Evolutionary conservation across 179 eudicot species (phyloP), one percentile per base, ranked within the genome.

Genomic region (Monotropa hypopitys): DNA sequence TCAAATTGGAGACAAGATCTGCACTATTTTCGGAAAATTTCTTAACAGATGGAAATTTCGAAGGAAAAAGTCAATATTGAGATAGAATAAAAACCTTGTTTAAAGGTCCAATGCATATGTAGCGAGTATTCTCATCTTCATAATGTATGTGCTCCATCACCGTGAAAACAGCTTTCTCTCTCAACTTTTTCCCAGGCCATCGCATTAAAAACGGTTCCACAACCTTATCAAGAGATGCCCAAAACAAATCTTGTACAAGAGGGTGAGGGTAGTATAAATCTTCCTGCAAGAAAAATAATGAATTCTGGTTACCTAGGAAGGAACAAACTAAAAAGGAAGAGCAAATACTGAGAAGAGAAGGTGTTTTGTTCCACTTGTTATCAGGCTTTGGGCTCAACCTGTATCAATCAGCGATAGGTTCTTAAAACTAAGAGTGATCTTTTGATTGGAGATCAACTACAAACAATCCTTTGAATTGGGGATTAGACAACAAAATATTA

Each of bases 231-330:
- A 87, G 83, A 46, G 84, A 42, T 71, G 78, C 84, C 90, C 90
- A 87, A 33, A 87, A 82, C 35, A 82, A 51, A 75, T 87, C 90
- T 77, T 87, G 90, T 59, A 85, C 50, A 9, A 85, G 67, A 65
- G 90, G 87, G 43, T 87, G 90, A 13, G 88, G 90, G 70, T 87
- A 85, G 84, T 85, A 87, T 72, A 87, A 83, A 57, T 87, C 90
- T 82, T 87, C 90, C 90, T 87, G 87, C 75, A 80, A 38, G 30
- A 61, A 63, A 71, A 75, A n/a, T 23, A 67, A 80, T 32, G 28
- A 72, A 53, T 40, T 28, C 53, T 46, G 40, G 16, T 47, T 46
- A 26, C 28, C 28, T 15, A n/a, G 7, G 20, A 18, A 77, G 72
- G 47, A 65, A 49, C 26, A 65, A 46, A 30, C 26, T 54, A 47